Conservation (phyloP, 805 yeast species). For the Candida incommunis region DNA sequence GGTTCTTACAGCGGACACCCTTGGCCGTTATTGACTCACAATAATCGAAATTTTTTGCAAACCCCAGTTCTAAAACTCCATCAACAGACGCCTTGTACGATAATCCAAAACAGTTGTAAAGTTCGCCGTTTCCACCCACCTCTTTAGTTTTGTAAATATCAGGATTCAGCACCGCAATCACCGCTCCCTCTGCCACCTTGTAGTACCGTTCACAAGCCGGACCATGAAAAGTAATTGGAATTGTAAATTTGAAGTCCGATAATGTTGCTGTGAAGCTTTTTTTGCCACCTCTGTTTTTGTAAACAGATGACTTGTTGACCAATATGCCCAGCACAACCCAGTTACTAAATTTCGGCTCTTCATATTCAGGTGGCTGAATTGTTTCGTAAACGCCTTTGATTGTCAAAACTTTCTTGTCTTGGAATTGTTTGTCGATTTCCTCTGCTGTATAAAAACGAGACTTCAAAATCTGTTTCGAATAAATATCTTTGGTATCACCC, state of each 20-base stretch:
- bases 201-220: conserved; percentile 55
- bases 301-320: conserved; percentile 39
- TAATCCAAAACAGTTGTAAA: conserved; percentile 34
- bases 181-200: conserved; percentile 61
- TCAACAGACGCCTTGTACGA: conserved; percentile 35
- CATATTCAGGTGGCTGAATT: conserved; percentile 43
- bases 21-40: conserved; percentile 46
- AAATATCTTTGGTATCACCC: background rate
- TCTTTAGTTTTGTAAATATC: conserved; percentile 24
- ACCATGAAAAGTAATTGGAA: conserved; percentile 53
- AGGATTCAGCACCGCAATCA: conserved; percentile 68
- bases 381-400: background rate
- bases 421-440: background rate
- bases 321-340: conserved; percentile 73
- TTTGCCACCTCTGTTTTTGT: conserved; percentile 22
- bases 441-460: background rate
- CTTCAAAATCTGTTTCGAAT: background rate
- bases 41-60: conserved; percentile 47
- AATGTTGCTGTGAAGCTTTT: conserved; percentile 49
- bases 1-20: conserved; percentile 35
- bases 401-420: background rate
- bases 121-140: conserved; percentile 19
- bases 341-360: conserved; percentile 56
- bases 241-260: conserved; percentile 50
- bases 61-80: conserved; percentile 60